phyloP scores from a whole-genome alignment of 1,284 basidiomycete genomes.

The Stygiomarasmius scandens region DNA sequence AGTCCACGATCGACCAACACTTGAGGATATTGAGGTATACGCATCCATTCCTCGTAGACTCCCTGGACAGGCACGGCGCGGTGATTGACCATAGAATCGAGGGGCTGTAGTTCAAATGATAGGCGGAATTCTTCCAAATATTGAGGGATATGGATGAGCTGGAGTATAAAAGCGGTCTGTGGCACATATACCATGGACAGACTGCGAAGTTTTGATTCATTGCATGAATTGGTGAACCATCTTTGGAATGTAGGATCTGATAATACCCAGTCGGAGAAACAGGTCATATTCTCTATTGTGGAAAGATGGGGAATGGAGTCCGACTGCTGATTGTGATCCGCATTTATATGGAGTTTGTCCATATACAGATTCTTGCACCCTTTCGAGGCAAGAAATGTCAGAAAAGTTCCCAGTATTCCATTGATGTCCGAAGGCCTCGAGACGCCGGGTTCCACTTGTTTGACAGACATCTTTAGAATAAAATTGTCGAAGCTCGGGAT shows the following conservation, averaged over 20 bases:
- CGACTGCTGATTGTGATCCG: background rate
- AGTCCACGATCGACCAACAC: background rate
- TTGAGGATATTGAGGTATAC: background rate
- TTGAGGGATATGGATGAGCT: background rate
- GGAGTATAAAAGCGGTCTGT: background rate
- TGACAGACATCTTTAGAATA: too few species aligned
- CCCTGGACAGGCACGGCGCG: too few species aligned
- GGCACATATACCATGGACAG: background rate
- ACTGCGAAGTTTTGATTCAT: background rate
- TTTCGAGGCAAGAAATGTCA: too few species aligned
- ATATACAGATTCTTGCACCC: too few species aligned
- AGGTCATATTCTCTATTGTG: background rate
- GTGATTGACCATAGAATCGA: too few species aligned
- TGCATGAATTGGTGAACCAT: background rate
- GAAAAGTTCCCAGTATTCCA: too few species aligned
- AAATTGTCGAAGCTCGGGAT: too few species aligned
- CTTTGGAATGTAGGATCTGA: background rate
- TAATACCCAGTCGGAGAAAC: background rate
- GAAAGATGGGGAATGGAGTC: background rate
- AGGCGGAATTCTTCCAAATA: background rate
- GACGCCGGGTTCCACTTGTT: too few species aligned
- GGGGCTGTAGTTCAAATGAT: background rate
- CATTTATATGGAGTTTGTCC: background rate
- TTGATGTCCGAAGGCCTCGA: too few species aligned
- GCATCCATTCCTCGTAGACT: too few species aligned